Evolutionary conservation across 176 grass and related monocot genomes (phyloP), one percentile per base, ranked within the genome.

Genomic region (Eleusine coracana): DNA sequence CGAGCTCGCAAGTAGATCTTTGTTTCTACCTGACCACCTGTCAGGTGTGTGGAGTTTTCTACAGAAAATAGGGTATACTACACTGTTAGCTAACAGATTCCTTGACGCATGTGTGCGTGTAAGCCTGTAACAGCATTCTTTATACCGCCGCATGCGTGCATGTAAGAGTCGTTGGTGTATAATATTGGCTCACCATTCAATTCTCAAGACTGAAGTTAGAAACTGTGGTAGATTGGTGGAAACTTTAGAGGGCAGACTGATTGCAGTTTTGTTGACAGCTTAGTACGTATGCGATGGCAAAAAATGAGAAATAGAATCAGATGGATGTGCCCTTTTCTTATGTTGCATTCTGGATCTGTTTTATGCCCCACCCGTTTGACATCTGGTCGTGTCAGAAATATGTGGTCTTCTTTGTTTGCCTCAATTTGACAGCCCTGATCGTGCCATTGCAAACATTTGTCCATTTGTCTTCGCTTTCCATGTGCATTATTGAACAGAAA

Each of bases 61-160:
- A 61, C 74, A 82, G 38, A 66, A 40, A 82, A 79, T 60, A 78
- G 77, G 66, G 12, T 37, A 86, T 79, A 83, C 51, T 83, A 74
- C 13, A 60, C 51, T 61, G 29, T 14, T 86, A 83, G 74, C 60
- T 90, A 86, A 86, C 88, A 82, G 29, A 90, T 86, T 90, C 31
- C 2, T 86, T 83, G 83, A n/a, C 31, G 81, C 70, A 56, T 74
- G 46, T 12, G 79, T 51, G 81, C 51, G 14, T 65, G 25, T 55
- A 59, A 71, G 54, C 38, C 12, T 80, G 86, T 81, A 80, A 89
- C 44, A 61, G 10, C 64, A 85, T 81, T 76, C 37, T 27, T 85
- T 65, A 27, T 85, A 45, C 54, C 40, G 23, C 34, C 3, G 55
- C 71, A n/a, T 48, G 45, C 49, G 65, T 66, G 83, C 78, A 12